phyloP scores from a whole-genome alignment of 2,329 filamentous ascomycete species.

The Ceratocystis huliohia region DNA sequence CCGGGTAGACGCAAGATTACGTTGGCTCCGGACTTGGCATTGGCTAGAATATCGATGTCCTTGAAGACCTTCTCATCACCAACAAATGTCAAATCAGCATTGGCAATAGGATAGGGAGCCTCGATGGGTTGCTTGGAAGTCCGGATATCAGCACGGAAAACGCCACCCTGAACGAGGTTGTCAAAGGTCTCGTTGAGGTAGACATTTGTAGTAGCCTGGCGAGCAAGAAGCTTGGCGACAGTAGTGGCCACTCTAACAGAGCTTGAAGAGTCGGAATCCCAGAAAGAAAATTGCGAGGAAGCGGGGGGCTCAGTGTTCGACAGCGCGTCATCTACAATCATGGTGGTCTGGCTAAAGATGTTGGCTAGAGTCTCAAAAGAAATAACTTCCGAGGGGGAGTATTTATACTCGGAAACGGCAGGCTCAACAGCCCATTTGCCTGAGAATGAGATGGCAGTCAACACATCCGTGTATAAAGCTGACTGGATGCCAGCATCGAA shows the following conservation, averaged over 20 bases:
- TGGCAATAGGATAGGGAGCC: conserved; percentile 65
- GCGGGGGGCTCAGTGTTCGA: conserved; percentile 32
- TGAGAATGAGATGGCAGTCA: conserved; percentile 72
- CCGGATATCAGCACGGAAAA: conserved; percentile 72
- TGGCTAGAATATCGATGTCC: conserved; percentile 60
- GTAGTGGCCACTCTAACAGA: conserved; percentile 51
- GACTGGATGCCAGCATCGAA: conserved; percentile 67
- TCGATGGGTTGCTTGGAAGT: conserved; percentile 73
- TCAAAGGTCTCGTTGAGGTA: conserved; percentile 50
- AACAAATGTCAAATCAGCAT: conserved; percentile 67
- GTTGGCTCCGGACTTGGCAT: conserved; percentile 56
- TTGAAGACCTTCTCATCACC: conserved; percentile 69
- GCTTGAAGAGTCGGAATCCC: conserved; percentile 69
- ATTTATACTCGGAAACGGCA: conserved; percentile 73
- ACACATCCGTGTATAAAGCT: conserved; percentile 79
- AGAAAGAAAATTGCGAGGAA: conserved; percentile 71
- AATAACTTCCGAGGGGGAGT: conserved; percentile 52
- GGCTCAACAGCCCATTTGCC: conserved; percentile 50
- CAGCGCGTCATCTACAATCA: conserved; percentile 39
- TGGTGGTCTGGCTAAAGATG: conserved; percentile 38
- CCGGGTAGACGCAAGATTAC: conserved; percentile 64
- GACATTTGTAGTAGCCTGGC: conserved; percentile 54
- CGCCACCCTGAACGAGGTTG: conserved; percentile 61
- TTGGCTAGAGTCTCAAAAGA: conserved; percentile 43
- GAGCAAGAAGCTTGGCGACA: conserved; percentile 50